Evolutionary conservation across 1,284 basidiomycete genomes (phyloP), one percentile per base, ranked within the genome.

Genomic region (Leccinum griseonigrum): DNA sequence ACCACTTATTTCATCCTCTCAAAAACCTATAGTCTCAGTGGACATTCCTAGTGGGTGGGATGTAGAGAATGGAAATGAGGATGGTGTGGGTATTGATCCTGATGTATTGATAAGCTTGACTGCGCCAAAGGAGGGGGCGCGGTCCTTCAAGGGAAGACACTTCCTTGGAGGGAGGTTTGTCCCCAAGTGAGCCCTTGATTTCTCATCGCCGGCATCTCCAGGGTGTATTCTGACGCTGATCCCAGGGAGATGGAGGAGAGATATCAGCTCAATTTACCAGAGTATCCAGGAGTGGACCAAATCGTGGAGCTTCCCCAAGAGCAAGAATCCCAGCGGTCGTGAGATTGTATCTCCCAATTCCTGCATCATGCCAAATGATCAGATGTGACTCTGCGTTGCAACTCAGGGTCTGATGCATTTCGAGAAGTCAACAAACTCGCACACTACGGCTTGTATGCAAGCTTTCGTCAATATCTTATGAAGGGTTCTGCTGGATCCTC

Each of bases 11-110:
- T 81, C 85, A 1, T 72, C 79, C 28, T 88, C 88, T 6, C 76
- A 80, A 3, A 77, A 90, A 13, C 94, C 95, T 0, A 91, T 97
- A 67, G 85, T 97, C 26, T 93, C 91, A 1, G 91, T 98, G 7
- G 97, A 99, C 73, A 96, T 99, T 60, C 97, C 97, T 0, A 95
- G 91, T 1, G 97, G 95, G 3, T 99, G 96, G 96, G 87, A 94
- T 68, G 94, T 98, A 29, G 94, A 97, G 66, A 76, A 82, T 40
- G 95, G 96, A 85, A 57, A 78, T 76, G 1, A 78, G 78, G 57
- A 81, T 78, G 10, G 77, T 80, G 13, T 84, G 80, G 8, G 81
- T 92, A 79, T 74, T 48, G n/a, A 85, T 28, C 93, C 96, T 0
- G 85, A 92, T 56, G 91, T 95, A 1, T 78, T 99, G 46, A 77